Conservation (phyloP, 108 stramenopile genomes). For the Stephanodiscus triporus region DNA sequence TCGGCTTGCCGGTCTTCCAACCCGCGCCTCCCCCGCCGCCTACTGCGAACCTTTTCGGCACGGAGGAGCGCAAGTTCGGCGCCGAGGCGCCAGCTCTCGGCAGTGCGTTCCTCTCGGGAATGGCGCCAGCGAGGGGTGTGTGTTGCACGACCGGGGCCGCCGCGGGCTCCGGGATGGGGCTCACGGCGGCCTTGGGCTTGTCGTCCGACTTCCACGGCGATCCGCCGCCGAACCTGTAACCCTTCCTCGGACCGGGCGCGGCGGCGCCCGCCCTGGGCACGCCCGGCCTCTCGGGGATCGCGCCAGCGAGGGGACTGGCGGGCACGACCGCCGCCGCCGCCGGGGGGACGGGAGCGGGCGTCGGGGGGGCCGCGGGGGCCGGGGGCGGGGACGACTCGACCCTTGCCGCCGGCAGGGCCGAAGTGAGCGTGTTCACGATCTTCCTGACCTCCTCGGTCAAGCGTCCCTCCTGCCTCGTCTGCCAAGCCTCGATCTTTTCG, state of each 20-base stretch:
- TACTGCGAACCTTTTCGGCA: slow-evolving; percentile 3
- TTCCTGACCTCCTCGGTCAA: slow-evolving; percentile 22
- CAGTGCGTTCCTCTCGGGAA: too few relatives aligned
- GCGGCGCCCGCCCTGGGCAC: slow-evolving; percentile 1
- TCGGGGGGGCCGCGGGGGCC: neutral
- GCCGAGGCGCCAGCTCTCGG: too few relatives aligned
- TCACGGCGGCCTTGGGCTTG: too few relatives aligned
- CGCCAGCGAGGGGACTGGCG: neutral
- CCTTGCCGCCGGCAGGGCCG: neutral
- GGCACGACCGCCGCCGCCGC: neutral
- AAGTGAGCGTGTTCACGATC: slow-evolving; percentile 10
- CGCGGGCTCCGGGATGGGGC: too few relatives aligned
- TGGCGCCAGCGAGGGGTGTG: too few relatives aligned
- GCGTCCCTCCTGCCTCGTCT: slow-evolving; percentile 14
- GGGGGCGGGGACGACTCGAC: neutral
- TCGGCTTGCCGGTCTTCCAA: slow-evolving; percentile 17
- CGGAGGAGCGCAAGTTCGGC: neutral
- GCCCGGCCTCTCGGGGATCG: neutral
- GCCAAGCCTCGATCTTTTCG: slow-evolving; percentile 42
- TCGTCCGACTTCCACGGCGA: neutral
- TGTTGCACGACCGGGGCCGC: too few relatives aligned
- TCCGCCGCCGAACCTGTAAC: neutral
- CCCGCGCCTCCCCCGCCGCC: slow-evolving; percentile 1
- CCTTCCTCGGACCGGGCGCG: neutral
- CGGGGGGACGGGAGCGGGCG: neutral